phyloP scores from a whole-genome alignment of 768 basidiomycete genomes.

The Heimioporus sp. region DNA sequence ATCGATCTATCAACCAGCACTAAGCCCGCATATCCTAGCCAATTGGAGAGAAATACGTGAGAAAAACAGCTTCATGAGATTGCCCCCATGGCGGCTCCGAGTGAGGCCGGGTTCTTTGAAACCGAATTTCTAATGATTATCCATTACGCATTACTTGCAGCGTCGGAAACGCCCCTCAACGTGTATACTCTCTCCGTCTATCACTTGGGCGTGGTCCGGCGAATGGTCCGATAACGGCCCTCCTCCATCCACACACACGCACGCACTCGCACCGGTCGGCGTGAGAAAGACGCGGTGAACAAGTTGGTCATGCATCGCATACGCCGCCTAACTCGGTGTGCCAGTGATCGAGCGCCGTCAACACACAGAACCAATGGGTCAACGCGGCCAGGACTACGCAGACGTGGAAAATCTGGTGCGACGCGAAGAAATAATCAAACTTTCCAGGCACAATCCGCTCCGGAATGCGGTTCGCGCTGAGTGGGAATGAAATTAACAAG shows the following conservation, averaged over 20 bases:
- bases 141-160: slow-evolving; percentile 22
- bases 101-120: slow-evolving; percentile 13
- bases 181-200: slow-evolving; percentile 29
- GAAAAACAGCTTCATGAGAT: too few relatives aligned
- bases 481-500: slow-evolving; percentile 33
- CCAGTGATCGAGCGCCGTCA: slow-evolving; percentile 58
- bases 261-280: slow-evolving; percentile 12
- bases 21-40: too few relatives aligned
- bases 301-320: slow-evolving; percentile 22
- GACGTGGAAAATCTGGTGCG: slow-evolving; percentile 89
- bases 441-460: slow-evolving; percentile 71
- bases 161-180: slow-evolving; percentile 22
- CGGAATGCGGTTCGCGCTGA: slow-evolving; percentile 81
- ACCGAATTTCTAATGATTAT: slow-evolving; percentile 28
- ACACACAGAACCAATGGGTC: slow-evolving; percentile 58
- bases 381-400: slow-evolving; percentile 73
- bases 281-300: slow-evolving; percentile 25
- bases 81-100: slow-evolving; percentile 20
- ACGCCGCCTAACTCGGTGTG: slow-evolving; percentile 31
- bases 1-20: too few relatives aligned
- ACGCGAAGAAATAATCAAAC: slow-evolving; percentile 78
- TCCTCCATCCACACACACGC: slow-evolving; percentile 5
- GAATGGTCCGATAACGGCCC: slow-evolving; percentile 22
- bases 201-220: slow-evolving; percentile 19
- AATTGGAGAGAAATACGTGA: too few relatives aligned